Conservation (phyloP, 2,329 filamentous ascomycete species). For the Diatrype stigma region DNA sequence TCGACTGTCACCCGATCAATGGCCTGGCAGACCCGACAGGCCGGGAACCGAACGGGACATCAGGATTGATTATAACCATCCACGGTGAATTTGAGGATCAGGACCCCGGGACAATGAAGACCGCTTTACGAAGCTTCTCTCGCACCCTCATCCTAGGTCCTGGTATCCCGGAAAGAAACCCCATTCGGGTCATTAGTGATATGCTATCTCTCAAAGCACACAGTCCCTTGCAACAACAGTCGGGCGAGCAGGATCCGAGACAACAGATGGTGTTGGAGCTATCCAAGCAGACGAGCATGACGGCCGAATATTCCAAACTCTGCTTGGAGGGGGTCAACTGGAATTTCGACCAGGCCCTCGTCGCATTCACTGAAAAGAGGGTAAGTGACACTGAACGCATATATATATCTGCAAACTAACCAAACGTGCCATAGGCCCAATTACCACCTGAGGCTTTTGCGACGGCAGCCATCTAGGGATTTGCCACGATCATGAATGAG, state of each 20-base stretch:
- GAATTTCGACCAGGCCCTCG: conserved; percentile 72
- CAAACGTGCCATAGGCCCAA: conserved; percentile 30
- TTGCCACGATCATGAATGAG: background rate
- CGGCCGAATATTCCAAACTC: conserved; percentile 69
- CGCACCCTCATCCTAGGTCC: conserved; percentile 77
- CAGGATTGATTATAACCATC: conserved; percentile 73
- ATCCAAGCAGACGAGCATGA: conserved; percentile 76
- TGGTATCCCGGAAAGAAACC: conserved; percentile 58
- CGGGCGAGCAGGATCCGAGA: conserved; percentile 45
- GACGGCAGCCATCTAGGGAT: conserved; percentile 5
- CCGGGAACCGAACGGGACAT: conserved; percentile 61
- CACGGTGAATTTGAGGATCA: conserved; percentile 82
- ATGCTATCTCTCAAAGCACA: conserved; percentile 70
- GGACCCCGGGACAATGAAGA: conserved; percentile 50
- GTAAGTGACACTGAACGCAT: conserved; percentile 38
- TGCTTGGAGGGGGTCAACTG: conserved; percentile 77
- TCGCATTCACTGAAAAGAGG: conserved; percentile 72
- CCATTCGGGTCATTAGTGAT: conserved; percentile 74
- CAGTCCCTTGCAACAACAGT: conserved; percentile 34
- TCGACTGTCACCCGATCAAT: conserved; percentile 74
- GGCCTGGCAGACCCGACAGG: conserved; percentile 67
- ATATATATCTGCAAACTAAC: conserved; percentile 1
- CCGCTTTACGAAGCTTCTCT: conserved; percentile 72
- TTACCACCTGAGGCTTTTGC: conserved; percentile 47
- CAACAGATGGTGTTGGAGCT: conserved; percentile 72